These are phyloP conservation scores for Metarhizium brunneum DNA, from an alignment of 2,329 filamentous ascomycete species.

Conservation along the genomic window DNA sequence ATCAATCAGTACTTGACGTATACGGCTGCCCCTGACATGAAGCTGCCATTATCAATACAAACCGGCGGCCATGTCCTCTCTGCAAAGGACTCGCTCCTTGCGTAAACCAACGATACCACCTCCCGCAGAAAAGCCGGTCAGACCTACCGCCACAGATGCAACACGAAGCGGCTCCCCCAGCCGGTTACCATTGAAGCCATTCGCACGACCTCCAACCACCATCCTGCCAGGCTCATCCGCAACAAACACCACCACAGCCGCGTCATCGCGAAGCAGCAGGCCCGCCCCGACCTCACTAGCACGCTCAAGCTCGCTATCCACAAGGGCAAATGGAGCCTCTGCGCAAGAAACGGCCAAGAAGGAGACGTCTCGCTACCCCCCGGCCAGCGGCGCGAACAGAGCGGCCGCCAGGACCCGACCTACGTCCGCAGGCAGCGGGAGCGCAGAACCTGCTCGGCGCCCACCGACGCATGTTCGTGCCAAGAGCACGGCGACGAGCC, in stretches of 20 bases:
- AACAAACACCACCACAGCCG: constrained; percentile 3
- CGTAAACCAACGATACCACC: constrained; percentile 21
- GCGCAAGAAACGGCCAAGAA: constrained; percentile 11
- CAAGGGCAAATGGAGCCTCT: not conserved
- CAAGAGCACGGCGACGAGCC: constrained; percentile 22
- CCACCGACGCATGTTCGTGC: constrained; percentile 19
- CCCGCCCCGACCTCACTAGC: constrained; percentile 7
- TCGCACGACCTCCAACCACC: constrained; percentile 22
- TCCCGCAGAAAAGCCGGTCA: constrained; percentile 6
- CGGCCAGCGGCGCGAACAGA: constrained; percentile 23
- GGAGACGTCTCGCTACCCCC: constrained; percentile 21
- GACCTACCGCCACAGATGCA: constrained; percentile 4
- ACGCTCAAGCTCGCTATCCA: constrained; percentile 15
- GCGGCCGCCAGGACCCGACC: constrained; percentile 16
- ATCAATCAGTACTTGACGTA: not conserved
- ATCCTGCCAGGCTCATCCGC: constrained; percentile 11
- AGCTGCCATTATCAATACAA: not conserved
- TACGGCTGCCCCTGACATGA: not conserved
- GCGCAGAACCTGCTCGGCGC: constrained; percentile 11
- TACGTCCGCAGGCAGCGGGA: constrained; percentile 18
- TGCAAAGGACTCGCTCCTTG: constrained; percentile 24
- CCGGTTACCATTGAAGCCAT: constrained; percentile 39
- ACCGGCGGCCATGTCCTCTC: constrained; percentile 7
- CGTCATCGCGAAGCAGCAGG: constrained; percentile 6
- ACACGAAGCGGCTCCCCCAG: constrained; percentile 36